A percentile compares a stretch with the other conserved stretches of the same genome.
Conservation (phyloP, 768 basidiomycete species). For the Phallus indusiatus region DNA sequence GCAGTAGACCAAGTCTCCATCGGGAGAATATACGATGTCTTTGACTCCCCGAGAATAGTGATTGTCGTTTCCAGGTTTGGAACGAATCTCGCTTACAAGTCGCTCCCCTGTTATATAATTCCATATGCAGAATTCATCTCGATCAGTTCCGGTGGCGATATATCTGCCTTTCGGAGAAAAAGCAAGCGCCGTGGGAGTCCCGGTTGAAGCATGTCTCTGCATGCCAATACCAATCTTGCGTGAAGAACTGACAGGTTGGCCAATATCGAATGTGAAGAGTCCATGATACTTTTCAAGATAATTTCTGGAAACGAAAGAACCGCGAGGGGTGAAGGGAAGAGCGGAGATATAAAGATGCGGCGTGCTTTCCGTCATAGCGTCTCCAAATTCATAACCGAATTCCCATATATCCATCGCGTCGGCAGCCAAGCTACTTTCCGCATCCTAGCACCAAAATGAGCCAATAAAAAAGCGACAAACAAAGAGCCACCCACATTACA, state of each 20-base stretch:
- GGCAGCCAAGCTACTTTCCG: not conserved
- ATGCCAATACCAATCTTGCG: conserved; percentile 8
- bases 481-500: not conserved
- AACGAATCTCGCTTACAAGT: not conserved
- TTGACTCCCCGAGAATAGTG: not conserved
- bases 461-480: not conserved
- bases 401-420: conserved; percentile 16
- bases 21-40: not conserved
- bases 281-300: conserved; percentile 11
- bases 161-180: conserved; percentile 16
- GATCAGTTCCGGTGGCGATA: conserved; percentile 18
- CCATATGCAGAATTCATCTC: conserved; percentile 7
- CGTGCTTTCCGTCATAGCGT: conserved; percentile 21
- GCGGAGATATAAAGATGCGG: conserved; percentile 33
- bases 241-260: not conserved
- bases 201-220: not conserved
- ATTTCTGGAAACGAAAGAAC: conserved; percentile 16
- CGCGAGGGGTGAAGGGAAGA: conserved; percentile 24
- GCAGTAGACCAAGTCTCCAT: not conserved
- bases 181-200: not conserved
- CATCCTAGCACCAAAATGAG: not conserved
- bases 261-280: conserved; percentile 10
- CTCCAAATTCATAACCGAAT: conserved; percentile 25
- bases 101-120: not conserved
- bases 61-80: no score